These are phyloP conservation scores for Coniochaeta pulveracea DNA, from an alignment of 2,329 filamentous ascomycete genomes.

Conservation along the genomic window DNA sequence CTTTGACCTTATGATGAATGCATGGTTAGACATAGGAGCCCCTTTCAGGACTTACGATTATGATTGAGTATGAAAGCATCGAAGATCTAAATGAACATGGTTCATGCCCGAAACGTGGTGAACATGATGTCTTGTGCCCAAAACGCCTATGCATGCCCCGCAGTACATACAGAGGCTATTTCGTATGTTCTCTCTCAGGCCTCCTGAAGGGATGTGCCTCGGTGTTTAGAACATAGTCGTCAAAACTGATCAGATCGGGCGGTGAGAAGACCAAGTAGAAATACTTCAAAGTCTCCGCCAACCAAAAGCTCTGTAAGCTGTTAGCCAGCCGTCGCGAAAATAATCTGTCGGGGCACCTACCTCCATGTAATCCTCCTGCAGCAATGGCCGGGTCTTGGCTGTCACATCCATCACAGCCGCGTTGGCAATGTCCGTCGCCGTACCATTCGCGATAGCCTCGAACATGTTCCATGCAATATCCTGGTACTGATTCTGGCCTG, in stretches of 20 bases:
- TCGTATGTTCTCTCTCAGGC: too few relatives aligned
- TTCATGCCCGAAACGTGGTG: too few relatives aligned
- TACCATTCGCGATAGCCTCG: constrained; percentile 29
- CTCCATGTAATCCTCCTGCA: constrained; percentile 27
- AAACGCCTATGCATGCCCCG: too few relatives aligned
- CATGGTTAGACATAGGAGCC: too few relatives aligned
- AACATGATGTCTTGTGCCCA: too few relatives aligned
- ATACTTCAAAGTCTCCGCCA: constrained; percentile 65
- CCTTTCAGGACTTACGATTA: too few relatives aligned
- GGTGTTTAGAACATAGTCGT: constrained; percentile 55
- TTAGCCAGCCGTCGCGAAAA: neutral
- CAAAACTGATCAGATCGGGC: constrained; percentile 48
- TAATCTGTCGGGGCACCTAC: constrained; percentile 14
- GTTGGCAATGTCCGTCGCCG: constrained; percentile 33
- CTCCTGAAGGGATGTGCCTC: constrained; percentile 35
- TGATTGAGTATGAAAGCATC: too few relatives aligned
- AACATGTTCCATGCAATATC: constrained; percentile 44
- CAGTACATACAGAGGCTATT: too few relatives aligned
- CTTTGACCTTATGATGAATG: too few relatives aligned
- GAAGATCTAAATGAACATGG: too few relatives aligned
- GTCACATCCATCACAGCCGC: constrained; percentile 40
- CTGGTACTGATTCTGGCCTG: constrained; percentile 32
- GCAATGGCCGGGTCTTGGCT: constrained; percentile 13
- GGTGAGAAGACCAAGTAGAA: constrained; percentile 63
- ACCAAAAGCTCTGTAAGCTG: constrained; percentile 45